phyloP scores from a whole-genome alignment of 352 stramenopile species.

The Globisporangium irregulare region DNA sequence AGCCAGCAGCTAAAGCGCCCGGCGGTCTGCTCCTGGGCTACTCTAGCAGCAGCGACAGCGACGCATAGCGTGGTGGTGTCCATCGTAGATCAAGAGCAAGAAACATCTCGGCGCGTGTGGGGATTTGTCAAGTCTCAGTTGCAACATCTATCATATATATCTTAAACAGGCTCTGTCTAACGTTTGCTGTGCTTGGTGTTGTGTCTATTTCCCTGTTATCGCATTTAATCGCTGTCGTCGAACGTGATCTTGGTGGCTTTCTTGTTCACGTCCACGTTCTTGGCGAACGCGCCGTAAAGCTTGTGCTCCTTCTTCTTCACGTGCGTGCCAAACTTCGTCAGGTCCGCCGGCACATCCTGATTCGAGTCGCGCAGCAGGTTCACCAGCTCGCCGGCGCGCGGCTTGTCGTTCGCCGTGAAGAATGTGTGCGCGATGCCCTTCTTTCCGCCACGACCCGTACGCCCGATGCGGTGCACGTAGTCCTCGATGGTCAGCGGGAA shows the following conservation, averaged over 20 bases:
- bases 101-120: background rate
- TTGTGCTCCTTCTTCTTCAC: constrained; percentile 99
- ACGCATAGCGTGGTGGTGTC: constrained; percentile 5
- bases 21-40: constrained; percentile 43
- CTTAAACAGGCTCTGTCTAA: constrained; percentile 10
- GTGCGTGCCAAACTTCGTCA: constrained; percentile 98
- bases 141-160: constrained; percentile 15
- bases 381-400: constrained; percentile 94
- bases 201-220: background rate
- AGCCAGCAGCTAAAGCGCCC: background rate
- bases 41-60: constrained; percentile 50
- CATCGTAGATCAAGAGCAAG: background rate
- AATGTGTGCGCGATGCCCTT: constrained; percentile 96
- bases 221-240: constrained; percentile 58
- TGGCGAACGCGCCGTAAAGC: constrained; percentile 96
- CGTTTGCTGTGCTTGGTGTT: background rate
- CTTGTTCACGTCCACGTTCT: constrained; percentile 93
- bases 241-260: constrained; percentile 99
- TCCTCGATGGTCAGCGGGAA: constrained; percentile 98
- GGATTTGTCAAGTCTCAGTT: background rate
- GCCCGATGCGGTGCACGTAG: constrained; percentile 96
- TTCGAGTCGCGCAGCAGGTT: constrained; percentile 95
- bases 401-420: constrained; percentile 97
- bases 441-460: constrained; percentile 93
- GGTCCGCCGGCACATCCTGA: constrained; percentile 90